Evolutionary conservation across 2,329 filamentous ascomycete genomes (phyloP).

Genomic region (Fusarium phyllophilum): DNA sequence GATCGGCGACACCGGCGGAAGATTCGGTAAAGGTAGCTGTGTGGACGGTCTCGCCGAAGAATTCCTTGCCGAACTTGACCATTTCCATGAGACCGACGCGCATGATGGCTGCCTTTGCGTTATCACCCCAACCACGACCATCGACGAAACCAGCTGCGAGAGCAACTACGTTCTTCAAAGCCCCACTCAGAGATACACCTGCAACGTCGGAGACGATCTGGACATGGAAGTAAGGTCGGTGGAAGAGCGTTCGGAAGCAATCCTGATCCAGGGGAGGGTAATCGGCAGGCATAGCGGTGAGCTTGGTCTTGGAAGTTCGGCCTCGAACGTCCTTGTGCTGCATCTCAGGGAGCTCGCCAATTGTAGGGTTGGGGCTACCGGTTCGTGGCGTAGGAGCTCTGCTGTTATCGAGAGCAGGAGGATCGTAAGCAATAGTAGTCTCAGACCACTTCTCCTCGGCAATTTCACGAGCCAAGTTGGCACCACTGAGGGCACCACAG

Average conservation of each 20-base stretch:
- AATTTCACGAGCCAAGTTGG: conserved; percentile 96
- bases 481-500: conserved; percentile 92
- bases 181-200: conserved; percentile 92
- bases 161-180: conserved; percentile 96
- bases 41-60: conserved; percentile 85
- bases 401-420: conserved; percentile 83
- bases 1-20: conserved; percentile 91
- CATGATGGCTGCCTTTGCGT: conserved; percentile 99
- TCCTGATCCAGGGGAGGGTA: conserved; percentile 89
- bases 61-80: conserved; percentile 93
- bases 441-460: conserved; percentile 96
- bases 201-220: conserved; percentile 95
- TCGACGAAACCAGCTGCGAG: conserved; percentile 95
- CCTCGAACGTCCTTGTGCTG: conserved; percentile 77
- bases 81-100: conserved; percentile 95
- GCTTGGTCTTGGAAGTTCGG: conserved; percentile 71
- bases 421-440: conserved; percentile 96
- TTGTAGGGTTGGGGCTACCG: conserved; percentile 60
- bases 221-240: conserved; percentile 97
- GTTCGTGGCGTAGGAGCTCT: conserved; percentile 69
- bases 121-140: conserved; percentile 96
- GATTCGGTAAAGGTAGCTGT: conserved; percentile 95
- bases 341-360: conserved; percentile 64
- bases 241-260: conserved; percentile 87
- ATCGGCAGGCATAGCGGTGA: conserved; percentile 80